Percentiles rank a stretch among this genome's conserved stretches.
These are phyloP conservation scores for Neofusicoccum cordaticola DNA, from an alignment of 2,329 filamentous ascomycete genomes.

Conservation along the genomic window DNA sequence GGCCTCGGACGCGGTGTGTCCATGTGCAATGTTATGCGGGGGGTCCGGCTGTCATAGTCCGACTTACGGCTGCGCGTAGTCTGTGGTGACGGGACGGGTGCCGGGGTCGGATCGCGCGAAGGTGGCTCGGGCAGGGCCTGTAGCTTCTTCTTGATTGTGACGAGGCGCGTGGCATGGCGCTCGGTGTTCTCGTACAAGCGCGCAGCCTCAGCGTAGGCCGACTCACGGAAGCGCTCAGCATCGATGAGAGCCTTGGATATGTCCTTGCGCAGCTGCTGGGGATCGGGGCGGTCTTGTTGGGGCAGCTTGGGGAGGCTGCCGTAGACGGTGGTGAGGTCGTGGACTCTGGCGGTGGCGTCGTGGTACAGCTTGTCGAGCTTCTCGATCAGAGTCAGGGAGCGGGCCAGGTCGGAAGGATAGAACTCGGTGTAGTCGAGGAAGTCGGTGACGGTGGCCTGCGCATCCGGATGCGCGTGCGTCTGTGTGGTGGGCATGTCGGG, in stretches of 20 bases:
- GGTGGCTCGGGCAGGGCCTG: conserved; percentile 60
- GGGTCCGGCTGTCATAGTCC: conserved; percentile 16
- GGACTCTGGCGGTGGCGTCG: conserved; percentile 43
- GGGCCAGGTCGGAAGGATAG: conserved; percentile 62
- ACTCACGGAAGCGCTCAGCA: conserved; percentile 56
- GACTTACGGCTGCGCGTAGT: conserved; percentile 30
- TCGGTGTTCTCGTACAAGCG: conserved; percentile 57
- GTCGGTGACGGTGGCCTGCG: conserved; percentile 64
- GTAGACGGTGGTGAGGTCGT: conserved; percentile 49
- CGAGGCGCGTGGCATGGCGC: conserved; percentile 56
- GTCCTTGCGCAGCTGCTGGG: conserved; percentile 51
- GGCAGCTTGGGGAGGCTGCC: conserved; percentile 51
- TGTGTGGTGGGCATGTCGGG: conserved; percentile 32
- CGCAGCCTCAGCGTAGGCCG: conserved; percentile 55
- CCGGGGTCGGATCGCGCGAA: conserved; percentile 59
- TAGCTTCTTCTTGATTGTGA: conserved; percentile 60
- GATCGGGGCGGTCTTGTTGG: conserved; percentile 49
- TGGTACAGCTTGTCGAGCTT: conserved; percentile 47
- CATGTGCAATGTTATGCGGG: conserved; percentile 26
- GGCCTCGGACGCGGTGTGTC: conserved; percentile 4
- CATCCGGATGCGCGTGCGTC: conserved; percentile 59
- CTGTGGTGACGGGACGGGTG: conserved; percentile 43
- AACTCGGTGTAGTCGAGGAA: conserved; percentile 69
- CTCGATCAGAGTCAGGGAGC: conserved; percentile 61
- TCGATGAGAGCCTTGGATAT: conserved; percentile 57